These are phyloP conservation scores for Triglochin maritima DNA, from an alignment of 106 monocot species.

Conservation along the genomic window DNA sequence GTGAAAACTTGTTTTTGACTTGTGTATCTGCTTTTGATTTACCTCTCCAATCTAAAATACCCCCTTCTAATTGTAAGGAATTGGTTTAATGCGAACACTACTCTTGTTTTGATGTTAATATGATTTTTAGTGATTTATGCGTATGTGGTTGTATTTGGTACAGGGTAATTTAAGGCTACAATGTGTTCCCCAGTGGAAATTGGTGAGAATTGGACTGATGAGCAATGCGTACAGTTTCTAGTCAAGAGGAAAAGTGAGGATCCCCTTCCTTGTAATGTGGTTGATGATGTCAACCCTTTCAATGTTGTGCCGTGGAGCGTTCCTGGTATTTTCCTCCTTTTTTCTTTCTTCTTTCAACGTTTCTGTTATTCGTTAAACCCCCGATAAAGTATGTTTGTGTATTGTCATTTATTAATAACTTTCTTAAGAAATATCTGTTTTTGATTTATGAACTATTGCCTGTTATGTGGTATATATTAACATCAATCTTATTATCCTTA, in stretches of 20 bases:
- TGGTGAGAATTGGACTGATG: constrained; percentile 3
- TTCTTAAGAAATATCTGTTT: no score
- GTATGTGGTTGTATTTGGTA: no score
- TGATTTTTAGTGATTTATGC: no score
- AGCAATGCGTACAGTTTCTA: not conserved
- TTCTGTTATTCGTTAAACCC: not conserved
- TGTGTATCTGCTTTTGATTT: no score
- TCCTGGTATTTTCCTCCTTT: constrained; percentile 3
- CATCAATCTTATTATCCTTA: not conserved
- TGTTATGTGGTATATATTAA: not conserved
- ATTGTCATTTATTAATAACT: no score
- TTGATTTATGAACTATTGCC: not conserved
- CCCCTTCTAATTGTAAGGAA: no score
- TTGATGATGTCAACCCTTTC: constrained; percentile 6
- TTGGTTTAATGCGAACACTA: no score
- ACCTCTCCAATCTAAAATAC: no score
- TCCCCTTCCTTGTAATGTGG: constrained; percentile 1
- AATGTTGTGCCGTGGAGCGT: constrained; percentile 1
- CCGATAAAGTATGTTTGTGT: not conserved
- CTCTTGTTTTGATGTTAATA: no score
- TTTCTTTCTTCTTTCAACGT: not conserved
- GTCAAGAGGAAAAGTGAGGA: not conserved
- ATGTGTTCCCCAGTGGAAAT: not conserved
- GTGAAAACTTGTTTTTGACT: no score
- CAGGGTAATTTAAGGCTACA: no score